These are phyloP conservation scores for Ganoderma boninense DNA, from an alignment of 1,284 basidiomycete genomes.

Conservation along the genomic window DNA sequence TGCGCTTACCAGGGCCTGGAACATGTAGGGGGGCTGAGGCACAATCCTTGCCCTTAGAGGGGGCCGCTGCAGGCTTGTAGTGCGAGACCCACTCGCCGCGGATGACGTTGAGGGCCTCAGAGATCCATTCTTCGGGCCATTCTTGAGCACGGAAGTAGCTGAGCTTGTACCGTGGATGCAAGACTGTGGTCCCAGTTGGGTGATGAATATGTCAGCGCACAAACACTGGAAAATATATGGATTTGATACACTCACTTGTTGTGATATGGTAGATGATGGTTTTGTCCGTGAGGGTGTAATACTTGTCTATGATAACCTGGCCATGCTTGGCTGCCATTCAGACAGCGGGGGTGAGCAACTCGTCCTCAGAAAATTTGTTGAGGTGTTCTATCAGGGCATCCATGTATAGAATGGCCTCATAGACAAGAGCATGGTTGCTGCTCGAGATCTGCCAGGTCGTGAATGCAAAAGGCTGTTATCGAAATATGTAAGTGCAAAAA, in stretches of 20 bases:
- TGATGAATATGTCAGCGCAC: too few species aligned
- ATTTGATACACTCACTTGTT: slow-evolving; percentile 8
- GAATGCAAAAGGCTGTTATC: too few species aligned
- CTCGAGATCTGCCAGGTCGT: slow-evolving; percentile 30
- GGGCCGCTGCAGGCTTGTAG: not conserved
- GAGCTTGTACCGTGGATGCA: slow-evolving; percentile 21
- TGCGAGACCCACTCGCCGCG: slow-evolving; percentile 9
- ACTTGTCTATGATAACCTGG: slow-evolving; percentile 39
- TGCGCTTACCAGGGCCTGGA: too few species aligned
- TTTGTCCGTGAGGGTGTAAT: slow-evolving; percentile 40
- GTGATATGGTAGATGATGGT: slow-evolving; percentile 28
- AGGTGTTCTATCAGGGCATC: slow-evolving; percentile 32
- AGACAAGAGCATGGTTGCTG: slow-evolving; percentile 9
- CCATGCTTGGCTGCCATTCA: slow-evolving; percentile 21
- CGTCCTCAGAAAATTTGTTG: slow-evolving; percentile 15
- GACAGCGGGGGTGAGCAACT: slow-evolving; percentile 22
- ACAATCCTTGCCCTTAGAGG: too few species aligned
- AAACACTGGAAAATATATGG: too few species aligned
- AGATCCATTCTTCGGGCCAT: slow-evolving; percentile 16
- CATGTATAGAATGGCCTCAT: slow-evolving; percentile 41
- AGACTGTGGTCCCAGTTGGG: too few species aligned
- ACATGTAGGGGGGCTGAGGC: too few species aligned
- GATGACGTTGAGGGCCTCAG: slow-evolving; percentile 1
- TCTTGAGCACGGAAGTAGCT: slow-evolving; percentile 9
- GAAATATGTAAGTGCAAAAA: too few species aligned